Base-by-base conservation (phyloP, 2,329 filamentous ascomycete species). In the Aspergillus sclerotialis region DNA sequence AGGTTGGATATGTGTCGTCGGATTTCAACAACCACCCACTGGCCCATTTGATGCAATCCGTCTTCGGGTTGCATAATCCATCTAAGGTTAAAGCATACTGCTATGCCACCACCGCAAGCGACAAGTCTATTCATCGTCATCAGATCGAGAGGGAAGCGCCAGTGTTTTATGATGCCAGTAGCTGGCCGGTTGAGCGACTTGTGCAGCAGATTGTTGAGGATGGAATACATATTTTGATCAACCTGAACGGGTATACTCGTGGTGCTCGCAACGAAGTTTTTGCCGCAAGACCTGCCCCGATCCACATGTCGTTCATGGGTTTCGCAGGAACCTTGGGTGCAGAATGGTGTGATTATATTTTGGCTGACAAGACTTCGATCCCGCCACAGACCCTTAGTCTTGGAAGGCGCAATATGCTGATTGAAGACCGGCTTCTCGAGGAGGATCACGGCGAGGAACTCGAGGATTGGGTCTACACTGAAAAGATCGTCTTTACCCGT, bases 251-350 rank as follows among this genome's bases (percentile, higher is more conserved):
- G 8, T 98, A 98, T 59, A 98, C 92, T 0, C 76, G 92, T 35
- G 92, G 92, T 18, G 92, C 92, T n/a, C 79, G 89, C 15, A 98
- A 98, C 49, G 92, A 98, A 56, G 82, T 98, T 4, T 98, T 98
- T 58, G 92, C 92, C 14, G 92, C 92, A 14, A 79, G 93, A 16
- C 87, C 92, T 11, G 88, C 89, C 2, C 92, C 92, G 0, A 87
- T 98, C 28, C 92, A 98, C 47, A 98, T 98, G 92, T 94, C 92
- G 0, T 98, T 98, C 53, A 98, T 98, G 92, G 92, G 92, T 0
- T 98, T 98, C 56, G 92, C 92, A 0, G 92, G 92, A 7, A 95
- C 90, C 0, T 68, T 98, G 1, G 92, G 92, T 5, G 92, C 92
- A 3, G 92, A 98, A 56, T 98, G 92, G 92, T 98, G 92, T 49